Conservation (phyloP, 257 asterid genomes). For the Ophiorrhiza pumila region DNA sequence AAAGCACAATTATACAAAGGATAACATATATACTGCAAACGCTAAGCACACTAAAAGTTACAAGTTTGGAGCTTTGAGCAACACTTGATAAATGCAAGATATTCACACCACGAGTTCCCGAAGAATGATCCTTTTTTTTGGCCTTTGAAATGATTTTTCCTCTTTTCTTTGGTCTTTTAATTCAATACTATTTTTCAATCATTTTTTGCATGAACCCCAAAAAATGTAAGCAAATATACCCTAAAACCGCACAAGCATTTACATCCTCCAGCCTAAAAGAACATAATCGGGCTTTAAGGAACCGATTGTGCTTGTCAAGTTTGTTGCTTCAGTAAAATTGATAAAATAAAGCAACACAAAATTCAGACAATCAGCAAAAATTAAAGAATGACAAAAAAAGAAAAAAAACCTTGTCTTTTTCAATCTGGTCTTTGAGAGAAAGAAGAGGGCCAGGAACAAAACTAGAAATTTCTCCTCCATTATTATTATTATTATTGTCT, state of each 20-base stretch:
- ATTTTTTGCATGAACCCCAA: background rate
- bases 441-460: conserved; percentile 76
- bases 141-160: background rate
- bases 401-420: conserved; percentile 59
- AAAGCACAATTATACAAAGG: conserved; percentile 1
- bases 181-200: background rate
- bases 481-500: background rate
- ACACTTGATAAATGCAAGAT: background rate
- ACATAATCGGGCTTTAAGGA: background rate
- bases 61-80: background rate
- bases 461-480: conserved; percentile 25
- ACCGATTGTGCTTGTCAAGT: background rate
- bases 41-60: background rate
- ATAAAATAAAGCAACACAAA: background rate
- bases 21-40: background rate
- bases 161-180: background rate
- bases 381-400: background rate
- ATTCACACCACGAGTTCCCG: background rate
- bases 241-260: background rate
- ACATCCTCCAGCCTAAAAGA: background rate
- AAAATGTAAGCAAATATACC: background rate
- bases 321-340: background rate
- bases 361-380: background rate
- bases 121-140: background rate
- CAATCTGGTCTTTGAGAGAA: conserved; percentile 78